A percentile compares a stretch with the other conserved stretches of the same genome.
phyloP scores from a whole-genome alignment of 169 alveolate species.

The Plasmodium coatneyi region DNA sequence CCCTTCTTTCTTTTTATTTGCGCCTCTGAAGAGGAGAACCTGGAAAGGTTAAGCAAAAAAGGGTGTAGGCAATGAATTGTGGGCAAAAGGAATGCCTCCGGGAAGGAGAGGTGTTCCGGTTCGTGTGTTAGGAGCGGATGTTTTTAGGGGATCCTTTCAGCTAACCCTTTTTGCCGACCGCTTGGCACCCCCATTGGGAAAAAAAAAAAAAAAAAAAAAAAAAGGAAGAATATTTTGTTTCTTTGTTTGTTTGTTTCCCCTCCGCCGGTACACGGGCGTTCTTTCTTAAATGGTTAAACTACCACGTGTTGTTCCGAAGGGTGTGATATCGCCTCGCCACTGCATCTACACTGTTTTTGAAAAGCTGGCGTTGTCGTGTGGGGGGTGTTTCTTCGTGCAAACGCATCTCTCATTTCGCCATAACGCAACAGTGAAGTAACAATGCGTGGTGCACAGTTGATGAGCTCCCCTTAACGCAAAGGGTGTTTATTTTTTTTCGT shows the following conservation, averaged over 20 bases:
- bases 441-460: background rate
- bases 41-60: too few species aligned
- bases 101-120: too few species aligned
- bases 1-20: too few species aligned
- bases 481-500: background rate
- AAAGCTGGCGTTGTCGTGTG: background rate
- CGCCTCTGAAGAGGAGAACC: too few species aligned
- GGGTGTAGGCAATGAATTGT: too few species aligned
- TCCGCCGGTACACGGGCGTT: background rate
- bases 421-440: background rate
- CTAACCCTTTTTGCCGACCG: too few species aligned
- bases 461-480: background rate
- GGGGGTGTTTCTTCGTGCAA: background rate
- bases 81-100: too few species aligned
- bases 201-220: too few species aligned
- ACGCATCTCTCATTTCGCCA: background rate
- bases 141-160: too few species aligned
- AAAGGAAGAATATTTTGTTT: background rate
- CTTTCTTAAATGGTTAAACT: background rate
- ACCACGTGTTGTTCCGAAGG: background rate
- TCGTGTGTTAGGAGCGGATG: too few species aligned
- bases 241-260: background rate
- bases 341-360: background rate
- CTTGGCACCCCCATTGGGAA: too few species aligned
- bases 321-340: background rate